Evolutionary conservation across 441 rosid genomes (phyloP), one percentile per base, ranked within the genome.

Genomic region (Pelargonium cotyledonis): DNA sequence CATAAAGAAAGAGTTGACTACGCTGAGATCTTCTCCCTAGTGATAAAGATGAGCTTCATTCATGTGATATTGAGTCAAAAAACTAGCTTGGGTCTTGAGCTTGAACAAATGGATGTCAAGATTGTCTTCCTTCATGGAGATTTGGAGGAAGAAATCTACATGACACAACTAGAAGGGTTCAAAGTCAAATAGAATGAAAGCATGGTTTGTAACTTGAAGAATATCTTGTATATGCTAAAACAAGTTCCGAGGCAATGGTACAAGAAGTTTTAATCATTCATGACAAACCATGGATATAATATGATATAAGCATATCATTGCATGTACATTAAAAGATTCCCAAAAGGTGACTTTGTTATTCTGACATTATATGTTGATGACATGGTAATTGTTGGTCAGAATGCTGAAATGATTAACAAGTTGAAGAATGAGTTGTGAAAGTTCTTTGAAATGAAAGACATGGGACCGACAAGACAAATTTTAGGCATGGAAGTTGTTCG

Each of bases 231-330:
- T 2, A 2, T 1, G 31, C 31, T 26, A 26, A 26, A 69, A 15
- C 66, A 69, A 14, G 40, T 57, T 3, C 31, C n/a, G 6, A 60
- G 66, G 12, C 29, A 38, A 3, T 69, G 57, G 72, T 58, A 69
- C 35, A 40, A 58, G 2, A 60, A 60, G 65, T 69, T 69, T 60
- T 40, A 69, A 0, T 18, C 12, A 4, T 58, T 61, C 21, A 62
- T 41, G 29, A 1, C 11, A 14, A 46, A 14, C 53, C 1, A 8
- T 4, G 19, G 41, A 0, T 46, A 3, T 8, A 11, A 11, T 12
- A 40, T 0, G 44, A 40, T 6, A 40, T 0, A 40, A 40, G 44
- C 44, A 8, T 1, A 40, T 40, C 44, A 40, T 6, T 40, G 44
- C 44, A 8, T 40, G 3, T 40, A 40, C 5, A 6, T 40, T 4